Evolutionary conservation across 2,329 filamentous ascomycete species (phyloP), one percentile per base, ranked within the genome.

Genomic region (Epichloe festucae): DNA sequence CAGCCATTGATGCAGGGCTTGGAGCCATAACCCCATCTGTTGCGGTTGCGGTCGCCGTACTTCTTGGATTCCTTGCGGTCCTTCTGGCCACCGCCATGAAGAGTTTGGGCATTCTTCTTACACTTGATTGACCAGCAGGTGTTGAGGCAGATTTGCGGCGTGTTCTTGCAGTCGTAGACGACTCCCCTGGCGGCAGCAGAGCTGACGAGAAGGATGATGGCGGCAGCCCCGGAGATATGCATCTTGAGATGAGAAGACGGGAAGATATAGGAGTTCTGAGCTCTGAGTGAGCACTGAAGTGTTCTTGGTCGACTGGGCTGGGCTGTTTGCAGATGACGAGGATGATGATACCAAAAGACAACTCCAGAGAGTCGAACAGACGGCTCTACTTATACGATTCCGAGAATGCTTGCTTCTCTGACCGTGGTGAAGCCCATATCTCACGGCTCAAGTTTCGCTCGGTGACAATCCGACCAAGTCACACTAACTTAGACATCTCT

Each of bases 81-180:
- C 42, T 6, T 23, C 31, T 47, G 45, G 17, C 45, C 45, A 19
- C 27, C 45, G 17, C 45, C 45, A 36, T 47, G 45, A 8, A 47
- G 45, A 36, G 23, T 1, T 15, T 12, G 4, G 12, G 45, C 15
- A 14, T 38, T 47, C n/a, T 11, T 38, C 45, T 47, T 23, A 14
- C 45, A 47, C 27, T 47, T 47, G 45, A 47, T 47, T 8, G 45
- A 34, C 45, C 45, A 47, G 31, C 45, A 47, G 15, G 45, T 47
- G 31, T 47, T 47, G 45, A 47, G 45, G n/a, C 45, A 47, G n/a
- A 47, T 47, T 47, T 38, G 19, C 15, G 45, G 45, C 15, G 45
- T 47, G 0, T 15, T 36, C n/a, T 2, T 2, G 45, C 45, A 47
- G 45, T 47, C n/a, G 31, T 47, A 47, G 4, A 1, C 2, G 11